phyloP scores from a whole-genome alignment of 176 grass and related monocot genomes.

The Oryza rufipogon region DNA sequence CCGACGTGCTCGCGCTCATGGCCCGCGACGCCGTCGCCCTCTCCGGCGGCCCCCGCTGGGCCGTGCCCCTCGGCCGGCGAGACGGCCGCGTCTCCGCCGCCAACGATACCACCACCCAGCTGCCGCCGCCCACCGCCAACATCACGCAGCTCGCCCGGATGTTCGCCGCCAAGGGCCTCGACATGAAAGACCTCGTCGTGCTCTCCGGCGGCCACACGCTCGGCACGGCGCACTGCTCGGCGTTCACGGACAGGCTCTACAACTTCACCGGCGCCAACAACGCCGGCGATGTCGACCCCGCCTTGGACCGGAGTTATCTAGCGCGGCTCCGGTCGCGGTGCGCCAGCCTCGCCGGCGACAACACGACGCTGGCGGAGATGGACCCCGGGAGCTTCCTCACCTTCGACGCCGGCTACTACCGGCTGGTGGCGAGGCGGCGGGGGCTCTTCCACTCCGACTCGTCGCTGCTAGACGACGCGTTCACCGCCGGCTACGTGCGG shows the following conservation, averaged over 20 bases:
- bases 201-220: slow-evolving; percentile 59
- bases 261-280: slow-evolving; percentile 62
- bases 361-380: slow-evolving; percentile 60
- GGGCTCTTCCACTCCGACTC: slow-evolving; percentile 61
- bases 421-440: slow-evolving; percentile 48
- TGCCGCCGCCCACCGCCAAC: slow-evolving; percentile 52
- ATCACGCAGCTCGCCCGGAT: slow-evolving; percentile 37
- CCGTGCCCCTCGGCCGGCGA: slow-evolving; percentile 53
- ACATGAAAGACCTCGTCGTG: slow-evolving; percentile 59
- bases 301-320: slow-evolving; percentile 50
- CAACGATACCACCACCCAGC: slow-evolving; percentile 40
- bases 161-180: slow-evolving; percentile 50
- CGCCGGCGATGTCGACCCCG: slow-evolving; percentile 49
- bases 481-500: slow-evolving; percentile 44
- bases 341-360: slow-evolving; percentile 43
- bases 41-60: slow-evolving; percentile 55
- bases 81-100: slow-evolving; percentile 51
- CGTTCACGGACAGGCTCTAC: slow-evolving; percentile 58
- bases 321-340: slow-evolving; percentile 39
- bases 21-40: slow-evolving; percentile 56
- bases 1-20: slow-evolving; percentile 55
- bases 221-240: slow-evolving; percentile 45
- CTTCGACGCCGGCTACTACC: slow-evolving; percentile 62
- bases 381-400: slow-evolving; percentile 59
- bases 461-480: slow-evolving; percentile 42